Evolutionary conservation across 495 filamentous ascomycete genomes (phyloP).

Genomic region (Rhypophila decipiens): DNA sequence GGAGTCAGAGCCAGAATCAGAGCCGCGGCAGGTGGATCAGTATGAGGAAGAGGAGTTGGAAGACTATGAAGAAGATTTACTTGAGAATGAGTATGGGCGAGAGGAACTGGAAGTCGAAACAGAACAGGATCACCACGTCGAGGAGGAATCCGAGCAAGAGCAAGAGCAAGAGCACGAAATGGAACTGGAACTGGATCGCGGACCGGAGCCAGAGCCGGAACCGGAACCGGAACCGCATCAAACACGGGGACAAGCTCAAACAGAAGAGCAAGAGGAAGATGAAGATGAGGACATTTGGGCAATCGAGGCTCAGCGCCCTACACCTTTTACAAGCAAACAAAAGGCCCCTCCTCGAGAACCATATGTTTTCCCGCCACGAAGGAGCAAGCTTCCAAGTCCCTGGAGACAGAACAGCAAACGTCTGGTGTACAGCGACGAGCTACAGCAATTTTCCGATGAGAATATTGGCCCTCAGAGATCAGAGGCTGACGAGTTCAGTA

Average conservation of each 20-base stretch:
- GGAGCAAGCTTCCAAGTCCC: constrained; percentile 38
- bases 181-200: constrained; percentile 23
- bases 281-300: constrained; percentile 42
- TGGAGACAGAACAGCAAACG: constrained; percentile 33
- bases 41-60: not conserved
- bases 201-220: too few species aligned
- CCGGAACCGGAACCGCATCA: too few species aligned
- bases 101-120: constrained; percentile 6
- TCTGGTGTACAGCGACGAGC: constrained; percentile 25
- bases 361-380: constrained; percentile 20
- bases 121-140: not conserved
- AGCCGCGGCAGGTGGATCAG: constrained; percentile 9
- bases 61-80: constrained; percentile 13
- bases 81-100: constrained; percentile 21
- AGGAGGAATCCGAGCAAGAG: not conserved
- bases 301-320: constrained; percentile 36
- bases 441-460: constrained; percentile 11
- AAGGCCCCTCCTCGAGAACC: constrained; percentile 10
- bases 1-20: constrained; percentile 17
- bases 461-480: not conserved
- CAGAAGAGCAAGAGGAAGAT: constrained; percentile 16
- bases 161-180: not conserved
- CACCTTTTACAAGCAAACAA: constrained; percentile 21
- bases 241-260: constrained; percentile 4
- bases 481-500: constrained; percentile 25